Conservation (phyloP, 2,329 filamentous ascomycete species). For the Pseudogymnoascus sp. region DNA sequence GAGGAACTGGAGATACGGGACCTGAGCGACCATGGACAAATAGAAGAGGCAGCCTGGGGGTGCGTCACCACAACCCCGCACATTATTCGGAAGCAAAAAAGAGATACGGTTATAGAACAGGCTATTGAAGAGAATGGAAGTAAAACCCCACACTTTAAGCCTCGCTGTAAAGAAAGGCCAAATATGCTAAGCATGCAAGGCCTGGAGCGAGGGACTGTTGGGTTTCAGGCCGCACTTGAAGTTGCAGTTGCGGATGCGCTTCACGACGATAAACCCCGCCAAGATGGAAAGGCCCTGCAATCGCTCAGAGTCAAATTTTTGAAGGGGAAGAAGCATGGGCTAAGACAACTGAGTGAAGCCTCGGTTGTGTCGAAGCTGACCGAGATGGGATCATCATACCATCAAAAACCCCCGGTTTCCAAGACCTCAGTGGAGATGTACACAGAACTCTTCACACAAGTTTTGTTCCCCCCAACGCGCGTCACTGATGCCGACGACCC, state of each 20-base stretch:
- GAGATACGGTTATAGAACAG: conserved; percentile 32
- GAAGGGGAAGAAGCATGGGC: conserved; percentile 29
- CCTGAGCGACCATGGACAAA: conserved; percentile 55
- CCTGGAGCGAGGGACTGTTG: conserved; percentile 61
- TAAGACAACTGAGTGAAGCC: conserved; percentile 49
- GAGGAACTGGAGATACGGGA: conserved; percentile 52
- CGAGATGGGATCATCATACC: conserved; percentile 45
- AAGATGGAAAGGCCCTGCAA: conserved; percentile 17
- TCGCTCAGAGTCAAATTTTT: conserved; percentile 21
- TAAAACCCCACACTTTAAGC: conserved; percentile 22
- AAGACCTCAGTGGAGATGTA: conserved; percentile 50
- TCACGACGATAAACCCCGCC: conserved; percentile 48
- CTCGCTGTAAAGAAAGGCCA: conserved; percentile 35
- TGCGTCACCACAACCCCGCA: conserved; percentile 56
- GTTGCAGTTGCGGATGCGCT: conserved; percentile 56
- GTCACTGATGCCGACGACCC: conserved; percentile 50
- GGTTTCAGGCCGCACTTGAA: conserved; percentile 61
- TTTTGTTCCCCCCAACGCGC: conserved; percentile 48
- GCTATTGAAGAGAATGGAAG: conserved; percentile 17
- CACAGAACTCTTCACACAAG: conserved; percentile 51
- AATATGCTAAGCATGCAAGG: conserved; percentile 68
- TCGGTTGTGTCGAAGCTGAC: conserved; percentile 50
- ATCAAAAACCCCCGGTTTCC: conserved; percentile 38
- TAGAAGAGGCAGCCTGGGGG: conserved; percentile 56
- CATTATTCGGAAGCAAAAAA: conserved; percentile 43